phyloP scores from a whole-genome alignment of 1,284 basidiomycete genomes.

The Puccinia novopanici region DNA sequence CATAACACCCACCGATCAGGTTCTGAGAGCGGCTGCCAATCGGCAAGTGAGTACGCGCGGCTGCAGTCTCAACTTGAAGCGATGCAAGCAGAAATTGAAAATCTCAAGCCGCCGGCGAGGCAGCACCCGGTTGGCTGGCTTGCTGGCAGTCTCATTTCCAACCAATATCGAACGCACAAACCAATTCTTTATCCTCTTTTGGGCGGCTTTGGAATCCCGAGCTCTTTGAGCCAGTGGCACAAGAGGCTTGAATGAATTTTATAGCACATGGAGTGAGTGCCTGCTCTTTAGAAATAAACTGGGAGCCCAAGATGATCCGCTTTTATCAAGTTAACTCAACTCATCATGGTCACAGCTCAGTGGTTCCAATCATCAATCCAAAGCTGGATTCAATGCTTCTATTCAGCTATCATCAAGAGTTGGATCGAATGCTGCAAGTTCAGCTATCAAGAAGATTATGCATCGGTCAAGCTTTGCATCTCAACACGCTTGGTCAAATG shows the following conservation, averaged over 20 bases:
- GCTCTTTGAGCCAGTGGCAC: slow-evolving; percentile 31
- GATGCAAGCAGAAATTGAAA: no score
- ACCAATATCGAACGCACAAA: no score
- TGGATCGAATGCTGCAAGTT: slow-evolving; percentile 1
- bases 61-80: no score
- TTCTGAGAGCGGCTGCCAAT: no score
- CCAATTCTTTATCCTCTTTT: no score
- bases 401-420: neutral
- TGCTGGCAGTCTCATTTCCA: no score
- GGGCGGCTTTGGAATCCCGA: slow-evolving; percentile 6
- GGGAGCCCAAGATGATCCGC: neutral
- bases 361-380: slow-evolving; percentile 10
- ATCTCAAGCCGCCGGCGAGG: no score
- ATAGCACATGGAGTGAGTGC: slow-evolving; percentile 35
- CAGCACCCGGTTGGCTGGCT: no score
- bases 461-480: slow-evolving; percentile 32
- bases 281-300: slow-evolving; percentile 34
- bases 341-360: slow-evolving; percentile 11
- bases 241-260: slow-evolving; percentile 27
- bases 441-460: slow-evolving; percentile 27
- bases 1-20: no score
- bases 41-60: no score
- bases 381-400: slow-evolving; percentile 2
- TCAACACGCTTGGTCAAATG: slow-evolving; percentile 37
- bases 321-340: slow-evolving; percentile 15